These are phyloP conservation scores for Ilex aquifolium DNA, from an alignment of 257 asterid genomes.

Conservation along the genomic window DNA sequence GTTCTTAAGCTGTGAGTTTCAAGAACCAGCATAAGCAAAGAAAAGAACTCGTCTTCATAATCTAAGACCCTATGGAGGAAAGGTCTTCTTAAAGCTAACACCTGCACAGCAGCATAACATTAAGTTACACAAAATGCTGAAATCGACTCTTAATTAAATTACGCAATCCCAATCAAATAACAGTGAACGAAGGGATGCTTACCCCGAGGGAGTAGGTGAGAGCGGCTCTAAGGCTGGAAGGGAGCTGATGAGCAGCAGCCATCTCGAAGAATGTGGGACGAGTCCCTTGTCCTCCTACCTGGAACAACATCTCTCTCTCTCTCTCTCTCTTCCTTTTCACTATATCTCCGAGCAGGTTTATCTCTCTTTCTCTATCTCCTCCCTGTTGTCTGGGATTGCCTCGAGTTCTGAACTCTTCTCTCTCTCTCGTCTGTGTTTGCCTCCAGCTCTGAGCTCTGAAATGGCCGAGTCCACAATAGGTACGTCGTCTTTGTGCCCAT, in stretches of 20 bases:
- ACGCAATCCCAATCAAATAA: too few species aligned
- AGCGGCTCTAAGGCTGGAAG: constrained; percentile 94
- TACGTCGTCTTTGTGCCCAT: too few species aligned
- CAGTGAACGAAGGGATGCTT: constrained; percentile 11
- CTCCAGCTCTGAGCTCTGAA: too few species aligned
- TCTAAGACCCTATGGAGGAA: constrained; percentile 85
- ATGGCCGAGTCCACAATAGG: too few species aligned
- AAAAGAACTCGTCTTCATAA: constrained; percentile 88
- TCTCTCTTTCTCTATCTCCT: too few species aligned
- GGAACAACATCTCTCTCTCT: constrained; percentile 73
- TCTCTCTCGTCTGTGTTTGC: too few species aligned
- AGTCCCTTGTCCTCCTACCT: constrained; percentile 97
- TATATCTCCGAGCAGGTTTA: not conserved
- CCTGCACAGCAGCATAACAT: constrained; percentile 36
- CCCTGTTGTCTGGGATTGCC: too few species aligned
- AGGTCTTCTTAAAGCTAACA: constrained; percentile 86
- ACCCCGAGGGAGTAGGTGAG: constrained; percentile 93
- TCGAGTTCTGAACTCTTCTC: too few species aligned
- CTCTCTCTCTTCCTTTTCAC: constrained; percentile 6
- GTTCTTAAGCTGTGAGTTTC: constrained; percentile 95
- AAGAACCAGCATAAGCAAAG: constrained; percentile 84
- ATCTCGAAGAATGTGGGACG: constrained; percentile 99
- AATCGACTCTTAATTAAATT: too few species aligned
- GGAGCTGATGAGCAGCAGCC: constrained; percentile 99
- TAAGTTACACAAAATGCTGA: not conserved